Evolutionary conservation across 805 yeast genomes (phyloP), one percentile per base, ranked within the genome.

Genomic region (Yamadazyma insecticola): DNA sequence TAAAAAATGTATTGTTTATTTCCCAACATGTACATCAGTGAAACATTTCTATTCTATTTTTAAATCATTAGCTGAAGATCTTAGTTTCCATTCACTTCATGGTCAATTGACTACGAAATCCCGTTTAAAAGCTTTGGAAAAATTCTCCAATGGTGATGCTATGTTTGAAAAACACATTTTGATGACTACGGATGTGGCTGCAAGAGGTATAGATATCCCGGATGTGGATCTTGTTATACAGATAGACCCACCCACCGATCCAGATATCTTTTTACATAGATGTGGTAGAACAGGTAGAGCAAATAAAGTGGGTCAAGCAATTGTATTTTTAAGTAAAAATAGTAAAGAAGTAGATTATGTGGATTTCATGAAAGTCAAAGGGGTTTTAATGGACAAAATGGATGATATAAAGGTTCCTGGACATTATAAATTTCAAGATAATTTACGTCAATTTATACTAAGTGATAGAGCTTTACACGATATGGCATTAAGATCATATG

Each of bases 141-240:
- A 55, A 20, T 92, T 90, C 50, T 52, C 78, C 0, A 68, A 69
- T 1, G 66, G 71, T 4, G 70, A 63, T 27, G 39, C 53, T 1
- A 28, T 31, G 23, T 48, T 51, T 6, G 56, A 58, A 3, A 79
- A 76, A 41, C 66, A 79, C 7, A 74, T 90, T 0, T 57, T 92
- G 15, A 63, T 92, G 57, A 88, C 98, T 2, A 92, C 98, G 0
- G 98, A 92, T 66, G 96, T 92, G n/a, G 97, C 98, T 1, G 96
- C 97, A 0, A 72, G 98, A 51, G 98, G 98, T 25, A 74, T 92
- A 14, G 98, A 92, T 62, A 81, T 92, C 17, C 95, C 96, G 1
- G 92, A 89, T 32, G 97, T 92, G 7, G 97, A 92, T 49, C 59
- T 89, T 16, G 97, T 90, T 3, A 62, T 92, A n/a, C 98, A 92